These are phyloP conservation scores for Calocybe indica DNA, from an alignment of 768 basidiomycete species.

Conservation along the genomic window DNA sequence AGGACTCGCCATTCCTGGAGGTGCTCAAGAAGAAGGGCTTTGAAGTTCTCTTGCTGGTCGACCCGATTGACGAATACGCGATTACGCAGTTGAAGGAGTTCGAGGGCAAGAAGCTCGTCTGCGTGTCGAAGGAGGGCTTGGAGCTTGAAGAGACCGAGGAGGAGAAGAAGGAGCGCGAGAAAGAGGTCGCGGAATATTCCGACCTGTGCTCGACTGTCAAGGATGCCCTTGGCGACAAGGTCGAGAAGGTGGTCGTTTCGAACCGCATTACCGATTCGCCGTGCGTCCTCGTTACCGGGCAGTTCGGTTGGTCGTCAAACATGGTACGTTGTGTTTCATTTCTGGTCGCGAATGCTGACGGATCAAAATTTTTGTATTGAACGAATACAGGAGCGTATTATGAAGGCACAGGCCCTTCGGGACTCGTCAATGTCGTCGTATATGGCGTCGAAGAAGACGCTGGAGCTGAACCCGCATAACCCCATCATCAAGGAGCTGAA, in stretches of 20 bases:
- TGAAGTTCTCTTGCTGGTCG: slow-evolving; percentile 94
- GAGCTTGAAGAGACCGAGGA: slow-evolving; percentile 99
- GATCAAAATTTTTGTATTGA: not conserved
- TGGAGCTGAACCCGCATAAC: slow-evolving; percentile 91
- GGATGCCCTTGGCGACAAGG: slow-evolving; percentile 98
- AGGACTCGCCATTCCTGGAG: slow-evolving; percentile 98
- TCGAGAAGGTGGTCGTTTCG: slow-evolving; percentile 97
- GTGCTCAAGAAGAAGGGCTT: slow-evolving; percentile 99
- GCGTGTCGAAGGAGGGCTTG: slow-evolving; percentile 98
- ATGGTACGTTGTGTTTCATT: slow-evolving; percentile 53
- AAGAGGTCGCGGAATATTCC: slow-evolving; percentile 74
- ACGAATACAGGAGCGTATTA: slow-evolving; percentile 75
- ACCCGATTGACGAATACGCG: slow-evolving; percentile 99
- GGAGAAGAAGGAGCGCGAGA: slow-evolving; percentile 89
- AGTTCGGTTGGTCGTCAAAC: slow-evolving; percentile 99
- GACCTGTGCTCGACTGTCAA: slow-evolving; percentile 94
- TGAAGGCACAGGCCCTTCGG: slow-evolving; percentile 97
- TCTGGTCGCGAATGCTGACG: not conserved
- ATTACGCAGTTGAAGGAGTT: slow-evolving; percentile 99
- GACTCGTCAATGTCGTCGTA: slow-evolving; percentile 98
- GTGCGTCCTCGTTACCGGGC: slow-evolving; percentile 95
- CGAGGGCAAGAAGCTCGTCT: slow-evolving; percentile 94
- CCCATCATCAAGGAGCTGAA: slow-evolving; percentile 94
- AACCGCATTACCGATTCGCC: slow-evolving; percentile 98
- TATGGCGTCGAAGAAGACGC: slow-evolving; percentile 98